Base-by-base conservation (phyloP, 257 asterid species). In the Prunella vulgaris region DNA sequence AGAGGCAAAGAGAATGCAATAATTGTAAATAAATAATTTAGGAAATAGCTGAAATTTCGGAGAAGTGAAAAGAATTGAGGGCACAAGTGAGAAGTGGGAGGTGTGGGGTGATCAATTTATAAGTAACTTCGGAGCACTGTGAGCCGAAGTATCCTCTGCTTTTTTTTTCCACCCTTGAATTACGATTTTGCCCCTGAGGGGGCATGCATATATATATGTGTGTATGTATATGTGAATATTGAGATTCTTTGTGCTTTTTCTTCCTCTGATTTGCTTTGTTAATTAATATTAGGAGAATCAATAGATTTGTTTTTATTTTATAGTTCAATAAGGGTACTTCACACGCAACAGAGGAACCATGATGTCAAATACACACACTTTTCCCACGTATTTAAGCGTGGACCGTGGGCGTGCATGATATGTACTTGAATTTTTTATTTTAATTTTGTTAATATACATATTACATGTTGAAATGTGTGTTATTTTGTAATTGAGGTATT, bases 91-190 rank as follows among this genome's bases (percentile, higher is more conserved):
- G 63, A 64, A 63, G 33, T 49, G 48, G 69, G 60, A 58, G 60
- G 57, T 28, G 78, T 73, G 66, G 60, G 65, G 77, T 44, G 73
- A 74, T 73, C 70, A 78, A 85, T 85, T 87, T 85, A 87, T 88
- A 86, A 77, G 87, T 73, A 81, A 80, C 71, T 80, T 79, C 66
- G 37, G 14, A 60, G 68, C 83, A 79, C 61, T 42, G 69, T 33
- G 61, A 22, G 74, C 78, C 83, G 68, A 79, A 79, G 64, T 76
- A 78, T 76, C 78, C 66, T 74, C 69, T 32, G 70, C 78, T 61
- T 82, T 78, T 46, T 79, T 64, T 30, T 27, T 74, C 63, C 24
- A 61, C 77, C 78, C 72, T 71, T 1, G 10, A 42, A 63, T 78
- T 66, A 64, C 48, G 40, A 68, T 73, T 76, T 18, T 70, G 74